A percentile compares a stretch with the other conserved stretches of the same genome.
phyloP scores from a whole-genome alignment of 768 basidiomycete species.

The Serendipita sp. region DNA sequence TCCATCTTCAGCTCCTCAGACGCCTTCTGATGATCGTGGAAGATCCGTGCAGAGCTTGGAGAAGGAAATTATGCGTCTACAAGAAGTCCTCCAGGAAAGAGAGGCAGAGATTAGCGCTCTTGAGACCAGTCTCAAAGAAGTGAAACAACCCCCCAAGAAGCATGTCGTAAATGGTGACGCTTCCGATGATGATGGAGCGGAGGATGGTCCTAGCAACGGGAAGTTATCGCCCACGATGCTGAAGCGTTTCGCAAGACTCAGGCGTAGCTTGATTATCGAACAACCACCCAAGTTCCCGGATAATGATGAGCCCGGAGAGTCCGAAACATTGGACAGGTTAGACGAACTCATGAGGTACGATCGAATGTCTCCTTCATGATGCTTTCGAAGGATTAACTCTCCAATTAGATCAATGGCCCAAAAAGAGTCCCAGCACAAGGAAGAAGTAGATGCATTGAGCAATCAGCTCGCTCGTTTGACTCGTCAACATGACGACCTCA shows the following conservation, averaged over 20 bases:
- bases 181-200: constrained; percentile 6
- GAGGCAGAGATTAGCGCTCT: constrained; percentile 77
- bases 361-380: constrained; percentile 4
- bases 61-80: constrained; percentile 88
- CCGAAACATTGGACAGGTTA: constrained; percentile 60
- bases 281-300: constrained; percentile 18
- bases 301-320: constrained; percentile 26
- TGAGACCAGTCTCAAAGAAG: constrained; percentile 36
- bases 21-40: constrained; percentile 32
- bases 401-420: constrained; percentile 78
- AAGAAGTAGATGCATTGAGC: constrained; percentile 57
- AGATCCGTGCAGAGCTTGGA: constrained; percentile 75
- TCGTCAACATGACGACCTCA: constrained; percentile 71
- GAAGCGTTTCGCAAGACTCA: constrained; percentile 57
- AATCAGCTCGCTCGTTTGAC: constrained; percentile 36
- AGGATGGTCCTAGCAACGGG: constrained; percentile 16
- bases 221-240: constrained; percentile 52
- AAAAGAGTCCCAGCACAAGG: constrained; percentile 82
- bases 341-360: constrained; percentile 87
- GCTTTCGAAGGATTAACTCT: constrained; percentile 7
- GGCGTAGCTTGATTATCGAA: constrained; percentile 41
- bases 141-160: constrained; percentile 10
- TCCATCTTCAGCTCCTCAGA: constrained; percentile 33
- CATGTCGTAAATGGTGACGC: constrained; percentile 6
- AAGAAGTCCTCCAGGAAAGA: constrained; percentile 78